phyloP scores from a whole-genome alignment of 164 flowering plant species.

The Piper longum region DNA sequence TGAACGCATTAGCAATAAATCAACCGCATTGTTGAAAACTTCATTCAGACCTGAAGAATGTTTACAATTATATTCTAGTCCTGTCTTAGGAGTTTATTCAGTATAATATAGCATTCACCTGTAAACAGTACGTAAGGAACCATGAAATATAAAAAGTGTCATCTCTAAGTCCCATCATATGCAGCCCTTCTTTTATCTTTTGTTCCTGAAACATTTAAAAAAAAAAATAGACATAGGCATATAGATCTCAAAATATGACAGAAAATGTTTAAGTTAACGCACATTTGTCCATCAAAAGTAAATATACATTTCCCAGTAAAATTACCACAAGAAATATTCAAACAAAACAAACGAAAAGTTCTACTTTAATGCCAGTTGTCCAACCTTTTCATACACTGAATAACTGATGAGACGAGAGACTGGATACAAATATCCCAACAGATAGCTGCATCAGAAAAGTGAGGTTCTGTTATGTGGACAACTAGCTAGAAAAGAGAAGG shows the following conservation, averaged over 20 bases:
- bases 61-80: not conserved
- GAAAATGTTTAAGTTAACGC: not conserved
- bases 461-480: not conserved
- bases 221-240: not conserved
- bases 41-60: not conserved
- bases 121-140: conserved; percentile 75
- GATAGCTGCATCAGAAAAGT: conserved; percentile 47
- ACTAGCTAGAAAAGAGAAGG: not conserved
- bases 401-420: conserved; percentile 87
- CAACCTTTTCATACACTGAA: conserved; percentile 90
- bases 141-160: conserved; percentile 89
- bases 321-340: too few species aligned
- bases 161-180: conserved; percentile 93
- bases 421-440: conserved; percentile 91
- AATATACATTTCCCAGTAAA: not conserved
- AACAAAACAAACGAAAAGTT: not conserved
- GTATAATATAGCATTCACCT: conserved; percentile 20
- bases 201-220: conserved; percentile 49
- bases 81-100: not conserved
- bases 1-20: too few species aligned
- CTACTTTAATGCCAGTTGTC: conserved; percentile 2
- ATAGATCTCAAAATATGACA: not conserved
- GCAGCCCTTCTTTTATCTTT: conserved; percentile 91
- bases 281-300: too few species aligned
- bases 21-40: not conserved